Base-by-base conservation (phyloP, 2,329 filamentous ascomycete genomes). In the Colletotrichum simmondsii region DNA sequence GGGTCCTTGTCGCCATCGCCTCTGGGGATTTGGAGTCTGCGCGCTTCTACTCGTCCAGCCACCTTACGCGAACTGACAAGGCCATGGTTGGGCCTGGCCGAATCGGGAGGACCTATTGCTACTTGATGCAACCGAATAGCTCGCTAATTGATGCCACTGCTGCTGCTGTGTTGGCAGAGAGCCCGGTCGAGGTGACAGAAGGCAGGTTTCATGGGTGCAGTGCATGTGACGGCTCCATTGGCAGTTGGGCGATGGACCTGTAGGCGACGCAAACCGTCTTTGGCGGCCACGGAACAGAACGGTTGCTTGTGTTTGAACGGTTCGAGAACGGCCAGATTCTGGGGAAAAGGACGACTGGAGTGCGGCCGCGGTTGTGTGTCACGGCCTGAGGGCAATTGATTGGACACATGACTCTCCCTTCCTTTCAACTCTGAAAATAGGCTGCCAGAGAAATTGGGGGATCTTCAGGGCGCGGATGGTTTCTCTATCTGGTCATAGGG, bases 1-100 rank as follows among this genome's bases (percentile, higher is more conserved):
- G 32, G 62, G 37, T 14, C 65, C 66, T 35, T 69, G 66, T 64
- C 66, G 7, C 61, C 35, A 19, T 49, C 6, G 37, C n/a, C 60
- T 69, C 53, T 32, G 46, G 66, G 53, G 26, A 69, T 56, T 60
- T 68, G 65, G 59, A 59, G 32, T 37, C n/a, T 68, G 70, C 70
- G 70, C 53, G 66, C 70, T 58, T 70, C 66, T 70, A 73, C 71
- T 73, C 71, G 71, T 46, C 71, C 71, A 73, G 30, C 71, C 71
- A 68, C 71, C 71, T 68, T 72, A 58, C 71, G 59, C 70, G 30
- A 66, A 54, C 57, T n/a, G 59, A 69, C 58, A 52, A 42, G 65
- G 58, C 71, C 69, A 63, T 46, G 53, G 54, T 32, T 49, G 42
- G 30, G 42, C 58, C 22, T 32, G 53, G 28, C 42, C 35, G 53